phyloP scores from a whole-genome alignment of 768 basidiomycete genomes.

The Tricholoma bakamatsutake region DNA sequence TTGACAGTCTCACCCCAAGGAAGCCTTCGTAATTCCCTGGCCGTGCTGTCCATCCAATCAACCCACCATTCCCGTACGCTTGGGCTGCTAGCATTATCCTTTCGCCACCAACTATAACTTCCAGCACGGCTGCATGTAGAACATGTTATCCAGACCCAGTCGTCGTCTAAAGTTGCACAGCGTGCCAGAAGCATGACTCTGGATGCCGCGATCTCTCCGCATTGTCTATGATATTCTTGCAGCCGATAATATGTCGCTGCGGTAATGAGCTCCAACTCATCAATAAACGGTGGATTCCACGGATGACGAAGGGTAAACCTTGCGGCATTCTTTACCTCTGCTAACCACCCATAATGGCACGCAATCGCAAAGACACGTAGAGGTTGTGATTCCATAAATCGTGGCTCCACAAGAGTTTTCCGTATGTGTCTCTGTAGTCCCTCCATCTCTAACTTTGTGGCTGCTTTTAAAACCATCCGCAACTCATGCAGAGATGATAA shows the following conservation, averaged over 20 bases:
- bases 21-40: slow-evolving; percentile 20
- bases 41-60: slow-evolving; percentile 26
- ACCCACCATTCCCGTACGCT: slow-evolving; percentile 28
- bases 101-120: background rate
- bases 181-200: background rate
- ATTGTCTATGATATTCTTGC: slow-evolving; percentile 34
- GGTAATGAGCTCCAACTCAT: slow-evolving; percentile 36
- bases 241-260: slow-evolving; percentile 35
- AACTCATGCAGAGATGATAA: slow-evolving; percentile 35
- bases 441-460: slow-evolving; percentile 47
- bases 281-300: slow-evolving; percentile 18
- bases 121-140: slow-evolving; percentile 17
- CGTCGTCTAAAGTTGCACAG: slow-evolving; percentile 13
- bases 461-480: slow-evolving; percentile 37
- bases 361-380: slow-evolving; percentile 39
- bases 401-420: slow-evolving; percentile 24
- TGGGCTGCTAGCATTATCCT: slow-evolving; percentile 8
- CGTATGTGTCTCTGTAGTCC: slow-evolving; percentile 29
- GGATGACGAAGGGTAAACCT: slow-evolving; percentile 28
- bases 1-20: slow-evolving; percentile 30
- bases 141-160: slow-evolving; percentile 29
- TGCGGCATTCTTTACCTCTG: slow-evolving; percentile 29
- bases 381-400: slow-evolving; percentile 31
- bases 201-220: slow-evolving; percentile 27
- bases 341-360: slow-evolving; percentile 31